phyloP scores from a whole-genome alignment of 1,284 basidiomycete species.

The Melampsora occidentalis region DNA sequence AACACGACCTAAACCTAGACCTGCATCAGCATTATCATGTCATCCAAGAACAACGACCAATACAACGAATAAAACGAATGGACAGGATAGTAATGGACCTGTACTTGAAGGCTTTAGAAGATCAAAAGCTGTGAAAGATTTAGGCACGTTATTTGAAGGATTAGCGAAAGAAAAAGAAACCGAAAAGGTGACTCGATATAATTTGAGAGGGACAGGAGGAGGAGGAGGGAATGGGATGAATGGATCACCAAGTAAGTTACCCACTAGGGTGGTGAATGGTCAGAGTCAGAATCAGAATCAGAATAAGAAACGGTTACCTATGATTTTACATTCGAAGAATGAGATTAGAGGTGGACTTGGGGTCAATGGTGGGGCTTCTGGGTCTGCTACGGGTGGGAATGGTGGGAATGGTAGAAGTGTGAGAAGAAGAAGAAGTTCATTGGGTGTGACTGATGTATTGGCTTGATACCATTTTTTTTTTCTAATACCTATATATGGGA shows the following conservation, averaged over 20 bases:
- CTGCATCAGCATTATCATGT: slow-evolving; percentile 25
- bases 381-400: slow-evolving; percentile 57
- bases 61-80: no score
- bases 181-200: slow-evolving; percentile 12
- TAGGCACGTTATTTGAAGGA: slow-evolving; percentile 31
- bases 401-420: slow-evolving; percentile 66
- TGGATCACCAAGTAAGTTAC: background rate
- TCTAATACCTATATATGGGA: no score
- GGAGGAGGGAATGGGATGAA: background rate
- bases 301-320: slow-evolving; percentile 17
- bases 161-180: background rate
- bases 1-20: slow-evolving; percentile 11
- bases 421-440: slow-evolving; percentile 71
- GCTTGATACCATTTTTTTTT: slow-evolving; percentile 57
- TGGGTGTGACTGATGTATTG: slow-evolving; percentile 73
- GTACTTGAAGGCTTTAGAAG: slow-evolving; percentile 8
- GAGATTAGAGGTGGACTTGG: slow-evolving; percentile 68
- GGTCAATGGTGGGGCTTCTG: slow-evolving; percentile 59
- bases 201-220: slow-evolving; percentile 9
- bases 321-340: slow-evolving; percentile 51
- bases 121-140: slow-evolving; percentile 31
- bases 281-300: background rate
- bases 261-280: background rate
- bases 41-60: background rate
- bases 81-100: no score